These are phyloP conservation scores for Strobilomyces echinocephalus DNA, from an alignment of 768 basidiomycete species.

Conservation along the genomic window DNA sequence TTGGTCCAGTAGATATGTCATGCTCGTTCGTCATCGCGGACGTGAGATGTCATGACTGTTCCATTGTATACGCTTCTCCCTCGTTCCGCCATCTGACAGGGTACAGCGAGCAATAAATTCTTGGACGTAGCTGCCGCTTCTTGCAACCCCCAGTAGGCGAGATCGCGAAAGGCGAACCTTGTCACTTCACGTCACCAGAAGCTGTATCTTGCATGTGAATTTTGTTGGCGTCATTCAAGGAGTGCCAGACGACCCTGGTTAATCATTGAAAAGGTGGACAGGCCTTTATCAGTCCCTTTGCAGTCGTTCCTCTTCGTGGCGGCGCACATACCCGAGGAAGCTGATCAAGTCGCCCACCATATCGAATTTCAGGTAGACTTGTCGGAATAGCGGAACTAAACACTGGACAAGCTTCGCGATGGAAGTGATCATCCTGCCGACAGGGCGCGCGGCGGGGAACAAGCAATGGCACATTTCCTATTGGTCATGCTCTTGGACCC, in stretches of 20 bases:
- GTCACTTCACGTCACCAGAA: slow-evolving; percentile 59
- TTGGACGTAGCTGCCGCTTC: slow-evolving; percentile 90
- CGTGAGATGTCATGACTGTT: slow-evolving; percentile 70
- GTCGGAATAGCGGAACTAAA: slow-evolving; percentile 77
- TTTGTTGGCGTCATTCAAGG: slow-evolving; percentile 66
- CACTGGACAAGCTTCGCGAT: slow-evolving; percentile 71
- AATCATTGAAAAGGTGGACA: slow-evolving; percentile 85
- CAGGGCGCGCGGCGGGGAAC: slow-evolving; percentile 22
- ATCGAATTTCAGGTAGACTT: slow-evolving; percentile 97
- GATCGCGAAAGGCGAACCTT: slow-evolving; percentile 46
- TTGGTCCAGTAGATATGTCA: slow-evolving; percentile 90
- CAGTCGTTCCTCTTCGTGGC: slow-evolving; percentile 80
- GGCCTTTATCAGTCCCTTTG: slow-evolving; percentile 89
- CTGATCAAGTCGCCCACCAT: slow-evolving; percentile 74
- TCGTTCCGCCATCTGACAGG: slow-evolving; percentile 45
- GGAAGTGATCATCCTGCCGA: slow-evolving; percentile 68
- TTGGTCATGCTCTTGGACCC: slow-evolving; percentile 6
- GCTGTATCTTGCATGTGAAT: slow-evolving; percentile 66
- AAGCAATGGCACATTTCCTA: neutral
- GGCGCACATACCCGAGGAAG: slow-evolving; percentile 49
- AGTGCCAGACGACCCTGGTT: slow-evolving; percentile 81
- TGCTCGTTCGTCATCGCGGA: slow-evolving; percentile 93
- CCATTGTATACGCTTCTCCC: slow-evolving; percentile 41
- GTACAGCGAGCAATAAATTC: slow-evolving; percentile 67
- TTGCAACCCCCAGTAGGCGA: slow-evolving; percentile 72